Conservation (phyloP, 2,329 filamentous ascomycete species). For the Mycogone perniciosa region DNA sequence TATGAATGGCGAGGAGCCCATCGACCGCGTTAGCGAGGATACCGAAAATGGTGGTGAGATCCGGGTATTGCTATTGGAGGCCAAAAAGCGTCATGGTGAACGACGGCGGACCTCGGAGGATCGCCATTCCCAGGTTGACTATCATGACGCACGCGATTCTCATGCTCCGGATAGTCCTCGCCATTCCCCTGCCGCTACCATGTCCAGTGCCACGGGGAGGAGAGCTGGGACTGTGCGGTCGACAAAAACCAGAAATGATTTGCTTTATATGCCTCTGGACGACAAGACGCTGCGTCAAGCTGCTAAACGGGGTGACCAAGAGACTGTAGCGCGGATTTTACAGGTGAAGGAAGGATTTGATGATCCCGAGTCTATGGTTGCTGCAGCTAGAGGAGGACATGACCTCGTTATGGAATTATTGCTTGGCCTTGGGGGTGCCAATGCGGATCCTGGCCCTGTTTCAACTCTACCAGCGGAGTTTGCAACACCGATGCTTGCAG, state of each 20-base stretch:
- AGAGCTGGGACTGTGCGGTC: constrained; percentile 51
- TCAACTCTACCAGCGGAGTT: constrained; percentile 57
- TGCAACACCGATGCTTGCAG: constrained; percentile 87
- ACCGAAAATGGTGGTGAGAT: constrained; percentile 76
- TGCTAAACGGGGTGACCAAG: constrained; percentile 54
- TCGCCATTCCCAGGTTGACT: constrained; percentile 41
- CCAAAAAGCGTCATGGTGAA: constrained; percentile 49
- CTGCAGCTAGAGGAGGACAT: constrained; percentile 86
- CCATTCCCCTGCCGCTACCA: constrained; percentile 43
- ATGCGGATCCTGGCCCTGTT: constrained; percentile 63
- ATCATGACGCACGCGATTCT: constrained; percentile 43
- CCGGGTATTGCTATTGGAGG: constrained; percentile 57
- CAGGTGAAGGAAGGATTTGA: constrained; percentile 55
- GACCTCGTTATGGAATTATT: constrained; percentile 78
- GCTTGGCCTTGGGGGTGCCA: constrained; percentile 59
- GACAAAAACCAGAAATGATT: constrained; percentile 58
- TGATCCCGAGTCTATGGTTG: constrained; percentile 83
- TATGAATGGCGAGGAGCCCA: constrained; percentile 83
- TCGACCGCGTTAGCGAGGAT: constrained; percentile 73
- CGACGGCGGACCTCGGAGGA: constrained; percentile 53
- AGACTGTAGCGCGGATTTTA: constrained; percentile 55
- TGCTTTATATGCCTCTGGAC: constrained; percentile 57
- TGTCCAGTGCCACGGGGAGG: constrained; percentile 35
- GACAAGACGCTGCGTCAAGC: constrained; percentile 56
- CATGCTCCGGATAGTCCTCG: constrained; percentile 54